Percentiles rank a stretch among this genome's conserved stretches.
phyloP scores from a whole-genome alignment of 805 yeast genomes.

The Maudiozyma turicensis region DNA sequence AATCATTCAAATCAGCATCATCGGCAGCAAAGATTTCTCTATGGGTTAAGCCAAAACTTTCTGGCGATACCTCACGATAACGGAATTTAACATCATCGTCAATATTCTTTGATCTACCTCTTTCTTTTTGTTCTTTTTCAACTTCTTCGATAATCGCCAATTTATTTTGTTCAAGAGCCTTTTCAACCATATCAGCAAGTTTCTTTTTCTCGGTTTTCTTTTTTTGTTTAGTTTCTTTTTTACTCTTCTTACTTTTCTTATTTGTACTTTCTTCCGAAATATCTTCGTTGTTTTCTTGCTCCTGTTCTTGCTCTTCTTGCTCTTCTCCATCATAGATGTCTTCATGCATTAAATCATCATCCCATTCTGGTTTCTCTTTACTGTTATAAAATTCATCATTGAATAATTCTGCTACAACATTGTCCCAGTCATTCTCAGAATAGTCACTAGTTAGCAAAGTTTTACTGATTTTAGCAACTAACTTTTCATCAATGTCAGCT shows the following conservation, averaged over 20 bases:
- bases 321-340: slow-evolving; percentile 34
- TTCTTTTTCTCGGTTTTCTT: slow-evolving; percentile 54
- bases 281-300: slow-evolving; percentile 25
- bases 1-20: slow-evolving; percentile 75
- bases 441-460: slow-evolving; percentile 78
- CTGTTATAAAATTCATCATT: slow-evolving; percentile 73
- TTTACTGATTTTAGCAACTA: slow-evolving; percentile 60
- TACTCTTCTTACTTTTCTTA: slow-evolving; percentile 33
- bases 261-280: slow-evolving; percentile 30
- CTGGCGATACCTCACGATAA: slow-evolving; percentile 93
- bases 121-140: slow-evolving; percentile 43
- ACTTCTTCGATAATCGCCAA: slow-evolving; percentile 58
- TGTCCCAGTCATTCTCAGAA: slow-evolving; percentile 87
- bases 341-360: slow-evolving; percentile 42
- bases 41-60: slow-evolving; percentile 73
- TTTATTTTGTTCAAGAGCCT: slow-evolving; percentile 67
- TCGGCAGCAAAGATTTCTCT: slow-evolving; percentile 86
- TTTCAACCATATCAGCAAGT: slow-evolving; percentile 59
- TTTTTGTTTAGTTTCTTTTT: slow-evolving; percentile 45
- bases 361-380: slow-evolving; percentile 52
- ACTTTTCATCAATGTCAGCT: slow-evolving; percentile 42
- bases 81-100: slow-evolving; percentile 49
- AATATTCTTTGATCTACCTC: slow-evolving; percentile 46
- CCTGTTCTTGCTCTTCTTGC: slow-evolving; percentile 14
- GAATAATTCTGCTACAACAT: slow-evolving; percentile 72